Evolutionary conservation across 768 basidiomycete species (phyloP), one percentile per base, ranked within the genome.

Genomic region (Leccinum longicurvipes): DNA sequence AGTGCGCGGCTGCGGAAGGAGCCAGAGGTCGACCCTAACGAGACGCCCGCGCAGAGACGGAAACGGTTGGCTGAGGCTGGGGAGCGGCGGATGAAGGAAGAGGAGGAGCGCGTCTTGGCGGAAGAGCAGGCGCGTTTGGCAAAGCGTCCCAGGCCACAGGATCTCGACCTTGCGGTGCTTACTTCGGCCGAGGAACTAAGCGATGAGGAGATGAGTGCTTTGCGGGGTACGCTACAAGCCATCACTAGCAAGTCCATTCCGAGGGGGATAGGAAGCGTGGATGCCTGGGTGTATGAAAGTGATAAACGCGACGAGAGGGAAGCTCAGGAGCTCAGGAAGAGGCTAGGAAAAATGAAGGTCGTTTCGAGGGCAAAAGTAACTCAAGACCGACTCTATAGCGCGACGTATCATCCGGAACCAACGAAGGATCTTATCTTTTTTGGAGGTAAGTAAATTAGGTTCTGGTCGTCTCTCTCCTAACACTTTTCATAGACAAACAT

Each of bases 361-460:
- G 77, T 88, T 2, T 82, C 88, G 29, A 78, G 89, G 53, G 91
- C 91, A 14, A 93, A 92, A 69, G 90, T 93, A 8, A 91, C 87
- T 1, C 75, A 82, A 58, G 79, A 87, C 57, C 74, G 91, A 21
- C 66, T 93, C 1, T 93, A 93, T 63, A 85, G 86, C 58, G 85
- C 87, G 29, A 83, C 82, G 14, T 93, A 88, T 68, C 91, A 93
- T 66, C 89, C 91, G 4, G 90, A 90, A 60, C 76, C 78, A 19
- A 81, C 84, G 12, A 91, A 89, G 62, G 91, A 93, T 69, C 69
- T 93, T 12, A 79, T 93, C n/a, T 92, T 93, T 67, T 90, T 93
- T 67, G 91, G 91, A 68, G 89, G 89, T 87, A 56, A 57, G 63
- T 53, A 2, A 14, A 9, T 45, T 21, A 5, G 3, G 0, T 34